Percentiles rank a stretch among this genome's conserved stretches.
phyloP scores from a whole-genome alignment of 2,329 filamentous ascomycete species.

The Ceratocystis colombiana region DNA sequence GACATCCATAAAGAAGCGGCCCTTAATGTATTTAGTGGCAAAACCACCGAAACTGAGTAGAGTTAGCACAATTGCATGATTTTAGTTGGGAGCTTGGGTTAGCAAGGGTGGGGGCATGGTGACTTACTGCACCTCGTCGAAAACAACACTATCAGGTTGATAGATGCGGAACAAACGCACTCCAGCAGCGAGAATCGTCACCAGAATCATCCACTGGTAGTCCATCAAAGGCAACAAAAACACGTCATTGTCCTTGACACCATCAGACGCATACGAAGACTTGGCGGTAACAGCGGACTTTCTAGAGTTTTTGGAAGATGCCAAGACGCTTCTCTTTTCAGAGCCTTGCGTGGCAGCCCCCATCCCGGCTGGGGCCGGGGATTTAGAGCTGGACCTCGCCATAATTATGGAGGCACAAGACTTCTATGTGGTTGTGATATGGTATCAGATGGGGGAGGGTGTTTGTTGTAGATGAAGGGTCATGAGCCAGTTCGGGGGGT shows the following conservation, averaged over 20 bases:
- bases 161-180: slow-evolving; percentile 94
- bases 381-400: slow-evolving; percentile 19
- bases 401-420: neutral
- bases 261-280: slow-evolving; percentile 60
- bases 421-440: neutral
- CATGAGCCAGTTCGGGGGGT: neutral
- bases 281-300: slow-evolving; percentile 26
- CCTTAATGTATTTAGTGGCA: slow-evolving; percentile 98
- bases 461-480: neutral
- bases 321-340: slow-evolving; percentile 1
- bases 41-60: slow-evolving; percentile 80
- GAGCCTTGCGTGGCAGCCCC: neutral
- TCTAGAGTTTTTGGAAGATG: slow-evolving; percentile 10
- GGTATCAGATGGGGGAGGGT: neutral
- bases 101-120: slow-evolving; percentile 15
- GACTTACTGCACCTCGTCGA: slow-evolving; percentile 96
- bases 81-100: neutral
- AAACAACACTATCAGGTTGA: slow-evolving; percentile 90
- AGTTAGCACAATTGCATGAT: slow-evolving; percentile 8
- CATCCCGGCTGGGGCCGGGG: slow-evolving; percentile 1
- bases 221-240: slow-evolving; percentile 76
- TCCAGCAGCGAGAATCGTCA: slow-evolving; percentile 65
- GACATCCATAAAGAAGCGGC: slow-evolving; percentile 99
- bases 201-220: slow-evolving; percentile 61
- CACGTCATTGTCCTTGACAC: slow-evolving; percentile 82